Conservation (phyloP, 1,284 basidiomycete species). For the Agroathelia rolfsii region DNA sequence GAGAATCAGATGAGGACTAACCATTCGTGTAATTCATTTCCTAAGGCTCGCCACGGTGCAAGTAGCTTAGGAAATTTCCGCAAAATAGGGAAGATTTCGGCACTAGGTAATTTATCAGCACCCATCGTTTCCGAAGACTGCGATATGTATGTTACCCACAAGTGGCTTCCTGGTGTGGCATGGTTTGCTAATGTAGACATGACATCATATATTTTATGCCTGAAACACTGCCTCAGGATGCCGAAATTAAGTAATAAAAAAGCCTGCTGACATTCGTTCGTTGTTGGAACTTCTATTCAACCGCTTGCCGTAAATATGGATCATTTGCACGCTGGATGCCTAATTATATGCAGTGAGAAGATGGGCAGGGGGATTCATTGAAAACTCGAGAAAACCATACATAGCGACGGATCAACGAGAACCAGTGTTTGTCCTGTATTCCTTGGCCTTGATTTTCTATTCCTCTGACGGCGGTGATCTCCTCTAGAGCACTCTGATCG, state of each 20-base stretch:
- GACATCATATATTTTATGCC: constrained; percentile 18
- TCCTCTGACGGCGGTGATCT: too few relatives aligned
- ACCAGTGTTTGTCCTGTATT: constrained; percentile 20
- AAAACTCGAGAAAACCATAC: constrained; percentile 10
- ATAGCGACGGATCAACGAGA: constrained; percentile 19
- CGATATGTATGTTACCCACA: constrained; percentile 12
- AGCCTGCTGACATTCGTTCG: constrained; percentile 12
- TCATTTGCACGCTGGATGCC: constrained; percentile 18
- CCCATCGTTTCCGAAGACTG: not conserved
- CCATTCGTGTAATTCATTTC: constrained; percentile 19
- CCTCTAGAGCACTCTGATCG: constrained; percentile 9
- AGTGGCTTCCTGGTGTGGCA: constrained; percentile 16
- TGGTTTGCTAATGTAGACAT: constrained; percentile 16
- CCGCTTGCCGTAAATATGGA: constrained; percentile 16
- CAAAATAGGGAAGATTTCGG: constrained; percentile 21
- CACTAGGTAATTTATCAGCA: constrained; percentile 11
- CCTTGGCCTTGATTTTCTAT: constrained; percentile 12
- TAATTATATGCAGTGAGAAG: too few relatives aligned
- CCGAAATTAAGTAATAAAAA: not conserved
- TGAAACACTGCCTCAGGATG: constrained; percentile 2
- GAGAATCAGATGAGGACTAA: constrained; percentile 6
- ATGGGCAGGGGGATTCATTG: not conserved
- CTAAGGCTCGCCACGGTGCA: constrained; percentile 18
- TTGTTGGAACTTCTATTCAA: constrained; percentile 14
- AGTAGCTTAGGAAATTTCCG: constrained; percentile 18